A percentile compares a stretch with the other conserved stretches of the same genome.
phyloP scores from a whole-genome alignment of 306 rosid species.

The Trifolium dubium region DNA sequence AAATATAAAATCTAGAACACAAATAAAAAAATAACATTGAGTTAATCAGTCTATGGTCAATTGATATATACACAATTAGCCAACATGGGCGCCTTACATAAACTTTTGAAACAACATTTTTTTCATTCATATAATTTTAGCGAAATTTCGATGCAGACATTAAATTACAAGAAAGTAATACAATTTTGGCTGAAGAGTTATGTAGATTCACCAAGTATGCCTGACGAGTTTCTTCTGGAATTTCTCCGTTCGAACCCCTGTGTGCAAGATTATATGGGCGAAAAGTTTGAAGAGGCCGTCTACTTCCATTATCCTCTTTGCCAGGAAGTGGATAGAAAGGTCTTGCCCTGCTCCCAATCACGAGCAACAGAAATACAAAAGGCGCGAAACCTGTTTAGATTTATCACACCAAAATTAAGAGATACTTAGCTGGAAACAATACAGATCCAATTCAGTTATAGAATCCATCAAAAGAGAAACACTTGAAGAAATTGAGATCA shows the following conservation, averaged over 20 bases:
- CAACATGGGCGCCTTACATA: neutral
- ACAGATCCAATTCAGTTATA: neutral
- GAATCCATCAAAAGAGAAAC: conserved; percentile 30
- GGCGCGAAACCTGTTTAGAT: conserved; percentile 56
- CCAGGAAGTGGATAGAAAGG: conserved; percentile 75
- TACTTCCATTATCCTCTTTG: conserved; percentile 38
- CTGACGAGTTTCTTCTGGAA: conserved; percentile 87
- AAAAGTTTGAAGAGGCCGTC: conserved; percentile 68
- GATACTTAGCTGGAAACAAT: conserved; percentile 4
- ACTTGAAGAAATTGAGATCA: neutral
- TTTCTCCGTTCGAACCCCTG: conserved; percentile 90
- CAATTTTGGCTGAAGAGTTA: conserved; percentile 22
- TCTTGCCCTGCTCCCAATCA: conserved; percentile 67
- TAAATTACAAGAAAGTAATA: conserved; percentile 11
- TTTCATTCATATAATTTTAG: neutral
- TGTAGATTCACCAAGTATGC: conserved; percentile 67
- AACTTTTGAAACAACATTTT: neutral
- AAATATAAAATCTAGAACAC: conserved; percentile 2
- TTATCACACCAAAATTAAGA: conserved; percentile 18
- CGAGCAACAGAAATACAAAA: conserved; percentile 51
- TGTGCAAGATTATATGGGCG: conserved; percentile 87
- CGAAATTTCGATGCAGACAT: conserved; percentile 20
- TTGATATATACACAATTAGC: neutral
- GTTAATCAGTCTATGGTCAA: conserved; percentile 25
- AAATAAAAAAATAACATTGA: neutral